These are phyloP conservation scores for Rubus parviflorus DNA, from an alignment of 306 rosid genomes.

Conservation along the genomic window DNA sequence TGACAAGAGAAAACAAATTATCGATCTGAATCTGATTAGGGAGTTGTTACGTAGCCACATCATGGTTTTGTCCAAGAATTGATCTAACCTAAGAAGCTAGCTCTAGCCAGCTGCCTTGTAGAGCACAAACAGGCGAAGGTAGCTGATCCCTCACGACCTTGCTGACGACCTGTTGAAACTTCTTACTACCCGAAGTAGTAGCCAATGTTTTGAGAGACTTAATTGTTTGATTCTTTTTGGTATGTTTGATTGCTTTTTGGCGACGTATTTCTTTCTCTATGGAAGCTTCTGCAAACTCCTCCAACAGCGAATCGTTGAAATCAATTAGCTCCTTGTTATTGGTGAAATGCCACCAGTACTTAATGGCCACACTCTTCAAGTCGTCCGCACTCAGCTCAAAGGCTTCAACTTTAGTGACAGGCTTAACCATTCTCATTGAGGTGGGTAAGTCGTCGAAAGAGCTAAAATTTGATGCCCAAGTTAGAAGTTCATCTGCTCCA, in stretches of 20 bases:
- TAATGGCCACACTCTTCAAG: background rate
- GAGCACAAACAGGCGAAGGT: background rate
- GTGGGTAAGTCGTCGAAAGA: constrained; percentile 39
- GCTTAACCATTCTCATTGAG: constrained; percentile 35
- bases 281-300: background rate
- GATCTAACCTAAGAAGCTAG: too few species aligned
- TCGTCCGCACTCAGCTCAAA: background rate
- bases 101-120: background rate
- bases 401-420: background rate
- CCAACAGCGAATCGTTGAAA: background rate
- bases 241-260: background rate
- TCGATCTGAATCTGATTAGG: too few species aligned
- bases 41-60: too few species aligned
- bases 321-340: background rate
- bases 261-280: background rate
- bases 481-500: constrained; percentile 12
- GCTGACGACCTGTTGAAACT: background rate
- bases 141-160: background rate
- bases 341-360: background rate
- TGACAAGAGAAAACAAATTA: too few species aligned
- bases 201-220: background rate
- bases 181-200: background rate
- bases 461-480: constrained; percentile 41
- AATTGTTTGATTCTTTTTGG: background rate
- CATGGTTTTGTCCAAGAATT: too few species aligned